Evolutionary conservation across 1,284 basidiomycete genomes (phyloP).

Genomic region (Ceratobasidium sp.): DNA sequence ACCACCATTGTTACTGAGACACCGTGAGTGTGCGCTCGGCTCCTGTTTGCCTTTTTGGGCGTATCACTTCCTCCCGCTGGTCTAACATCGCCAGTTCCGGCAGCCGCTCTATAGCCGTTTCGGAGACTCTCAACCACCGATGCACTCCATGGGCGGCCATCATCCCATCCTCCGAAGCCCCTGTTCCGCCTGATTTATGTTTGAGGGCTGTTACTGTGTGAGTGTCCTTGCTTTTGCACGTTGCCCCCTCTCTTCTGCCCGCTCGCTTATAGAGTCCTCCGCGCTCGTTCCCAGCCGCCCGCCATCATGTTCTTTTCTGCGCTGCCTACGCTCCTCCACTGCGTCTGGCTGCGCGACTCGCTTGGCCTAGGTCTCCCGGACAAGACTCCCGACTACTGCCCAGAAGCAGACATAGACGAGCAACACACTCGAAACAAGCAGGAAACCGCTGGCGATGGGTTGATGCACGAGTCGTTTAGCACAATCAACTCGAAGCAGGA

Average conservation of each 20-base stretch:
- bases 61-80: conserved; percentile 16
- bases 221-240: conserved; percentile 25
- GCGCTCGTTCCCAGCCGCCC: conserved; percentile 25
- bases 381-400: conserved; percentile 18
- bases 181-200: conserved; percentile 34
- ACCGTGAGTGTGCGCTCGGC: conserved; percentile 23
- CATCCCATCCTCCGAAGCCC: conserved; percentile 28
- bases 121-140: conserved; percentile 42
- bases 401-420: conserved; percentile 7
- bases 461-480: conserved; percentile 23
- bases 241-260: conserved; percentile 3
- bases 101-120: conserved; percentile 33
- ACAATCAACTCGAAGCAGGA: conserved; percentile 35
- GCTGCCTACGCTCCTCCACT: conserved; percentile 41
- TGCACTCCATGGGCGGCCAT: conserved; percentile 33
- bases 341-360: conserved; percentile 33
- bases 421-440: background rate
- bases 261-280: conserved; percentile 36
- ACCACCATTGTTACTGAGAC: conserved; percentile 16
- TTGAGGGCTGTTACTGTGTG: conserved; percentile 30
- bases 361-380: conserved; percentile 17
- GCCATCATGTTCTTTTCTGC: conserved; percentile 41
- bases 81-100: conserved; percentile 29
- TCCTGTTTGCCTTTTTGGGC: conserved; percentile 34
- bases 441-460: conserved; percentile 8